Evolutionary conservation across 768 basidiomycete species (phyloP), one percentile per base, ranked within the genome.

Genomic region (Leccinum fibrillosum): DNA sequence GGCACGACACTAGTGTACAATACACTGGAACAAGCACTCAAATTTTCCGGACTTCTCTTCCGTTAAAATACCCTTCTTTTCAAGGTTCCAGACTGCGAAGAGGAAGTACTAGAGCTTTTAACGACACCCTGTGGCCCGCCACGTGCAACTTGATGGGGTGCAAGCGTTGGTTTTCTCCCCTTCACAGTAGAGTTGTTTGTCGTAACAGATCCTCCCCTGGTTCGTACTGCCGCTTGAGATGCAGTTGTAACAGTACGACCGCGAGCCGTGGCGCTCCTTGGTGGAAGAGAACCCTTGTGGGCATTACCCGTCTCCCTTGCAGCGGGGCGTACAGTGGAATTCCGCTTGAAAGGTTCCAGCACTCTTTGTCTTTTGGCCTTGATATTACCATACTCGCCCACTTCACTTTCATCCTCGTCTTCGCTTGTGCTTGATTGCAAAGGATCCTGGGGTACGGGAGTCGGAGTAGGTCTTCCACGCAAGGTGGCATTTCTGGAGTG

Each of bases 331-430:
- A 73, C 55, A 15, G 64, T 66, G 11, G 66, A 66, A 50, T 57
- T 62, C 37, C 71, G 71, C 54, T 60, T 64, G 12, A 61, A 25
- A 37, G 71, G 66, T 15, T 64, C 63, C 21, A 73, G 47, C 25
- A 73, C 62, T 21, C 48, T 69, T 49, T 66, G 73, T 49, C 64
- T 68, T 56, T 73, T 73, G 5, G 44, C 50, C 23, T 57, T 61
- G 30, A 52, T 47, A 42, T 53, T 42, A 48, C 25, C 53, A 37
- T 60, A 61, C 9, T 57, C 60, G 12, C 49, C 50, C 17, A 34
- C 57, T 39, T 57, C 61, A 23, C 53, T 57, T 25, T 61, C 71
- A 50, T 52, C 55, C 9, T 64, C 72, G 23, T 57, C 63, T 34
- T 64, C 71, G 30, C 67, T 66, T 6, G 69, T 19, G 30, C 56